Base-by-base conservation (phyloP, 2,329 filamentous ascomycete species). In the Colletotrichum kahawae region DNA sequence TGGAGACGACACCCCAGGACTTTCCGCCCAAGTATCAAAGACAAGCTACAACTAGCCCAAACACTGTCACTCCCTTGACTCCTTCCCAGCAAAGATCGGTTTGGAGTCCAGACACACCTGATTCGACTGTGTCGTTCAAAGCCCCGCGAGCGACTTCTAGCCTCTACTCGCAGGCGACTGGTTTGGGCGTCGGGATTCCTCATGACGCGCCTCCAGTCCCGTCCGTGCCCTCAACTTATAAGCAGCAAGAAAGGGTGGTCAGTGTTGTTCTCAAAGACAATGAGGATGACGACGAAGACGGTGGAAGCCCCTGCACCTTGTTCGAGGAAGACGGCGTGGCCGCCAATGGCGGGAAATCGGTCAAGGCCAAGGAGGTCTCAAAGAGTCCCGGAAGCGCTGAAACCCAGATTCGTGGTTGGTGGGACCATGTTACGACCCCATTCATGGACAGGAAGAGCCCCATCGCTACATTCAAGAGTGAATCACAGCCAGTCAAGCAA, bases 401-500 rank as follows among this genome's bases (percentile, higher is more conserved):
- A 56, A 89, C 90, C 13, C 88, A 88, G 70, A 93, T 92, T 31
- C 88, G 89, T 75, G 94, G 94, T 24, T 95, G 94, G 93, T 95
- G 94, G 94, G 94, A 95, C 79, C 89, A 94, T 77, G 91, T 95
- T 70, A 92, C 90, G 9, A 94, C 93, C 1, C 94, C 94, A 0
- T 95, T 95, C 79, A 79, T 84, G 18, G 87, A 89, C 79, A 88
- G 78, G 79, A 83, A 72, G 63, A 77, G 77, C 54, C 77, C 76
- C 18, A 10, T 75, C 13, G 66, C 62, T 12, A 66, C 70, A 31
- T 63, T 69, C 27, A 66, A 68, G 29, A 59, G 66, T 33, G 77
- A 77, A 66, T 79, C 65, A 73, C 77, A 80, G 62, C 75, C 82
- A 77, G 43, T 73, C 77, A 73, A 81, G 77, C 63, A 81, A 78